phyloP scores from a whole-genome alignment of 2,329 filamentous ascomycete genomes.

The Botrytis paeoniae region DNA sequence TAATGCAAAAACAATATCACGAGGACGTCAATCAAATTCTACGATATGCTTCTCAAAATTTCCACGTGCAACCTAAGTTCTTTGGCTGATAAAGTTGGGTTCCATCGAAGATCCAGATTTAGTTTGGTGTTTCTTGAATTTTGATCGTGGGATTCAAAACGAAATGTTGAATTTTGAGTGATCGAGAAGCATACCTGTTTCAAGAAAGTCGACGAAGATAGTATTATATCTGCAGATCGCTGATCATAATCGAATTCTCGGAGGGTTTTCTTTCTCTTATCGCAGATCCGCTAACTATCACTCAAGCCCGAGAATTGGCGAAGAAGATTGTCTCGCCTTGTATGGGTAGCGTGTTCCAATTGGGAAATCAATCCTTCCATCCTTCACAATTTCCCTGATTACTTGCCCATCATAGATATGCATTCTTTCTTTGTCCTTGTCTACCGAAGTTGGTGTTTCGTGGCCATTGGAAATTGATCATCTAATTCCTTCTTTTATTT shows the following conservation, averaged over 20 bases:
- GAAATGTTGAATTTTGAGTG: neutral
- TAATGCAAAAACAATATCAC: slow-evolving; percentile 17
- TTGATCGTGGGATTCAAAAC: neutral
- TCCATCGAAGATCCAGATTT: slow-evolving; percentile 6
- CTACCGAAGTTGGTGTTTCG: neutral
- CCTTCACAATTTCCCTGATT: neutral
- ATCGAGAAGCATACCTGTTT: neutral
- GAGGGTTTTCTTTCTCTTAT: neutral
- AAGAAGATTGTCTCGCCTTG: neutral
- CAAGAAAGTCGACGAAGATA: neutral
- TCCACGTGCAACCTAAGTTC: neutral
- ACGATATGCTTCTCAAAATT: slow-evolving; percentile 10
- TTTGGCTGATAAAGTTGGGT: slow-evolving; percentile 9
- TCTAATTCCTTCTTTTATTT: neutral
- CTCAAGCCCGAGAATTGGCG: neutral
- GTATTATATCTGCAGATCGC: slow-evolving; percentile 13
- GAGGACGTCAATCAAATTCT: slow-evolving; percentile 10
- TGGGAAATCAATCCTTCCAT: neutral
- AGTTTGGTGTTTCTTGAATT: neutral
- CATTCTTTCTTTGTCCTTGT: neutral
- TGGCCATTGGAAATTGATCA: neutral
- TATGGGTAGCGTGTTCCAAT: neutral
- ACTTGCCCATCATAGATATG: neutral
- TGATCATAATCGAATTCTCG: neutral
- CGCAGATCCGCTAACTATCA: neutral